Base-by-base conservation (phyloP, 345 rosid genomes). In the Sisymbrium altissimum region DNA sequence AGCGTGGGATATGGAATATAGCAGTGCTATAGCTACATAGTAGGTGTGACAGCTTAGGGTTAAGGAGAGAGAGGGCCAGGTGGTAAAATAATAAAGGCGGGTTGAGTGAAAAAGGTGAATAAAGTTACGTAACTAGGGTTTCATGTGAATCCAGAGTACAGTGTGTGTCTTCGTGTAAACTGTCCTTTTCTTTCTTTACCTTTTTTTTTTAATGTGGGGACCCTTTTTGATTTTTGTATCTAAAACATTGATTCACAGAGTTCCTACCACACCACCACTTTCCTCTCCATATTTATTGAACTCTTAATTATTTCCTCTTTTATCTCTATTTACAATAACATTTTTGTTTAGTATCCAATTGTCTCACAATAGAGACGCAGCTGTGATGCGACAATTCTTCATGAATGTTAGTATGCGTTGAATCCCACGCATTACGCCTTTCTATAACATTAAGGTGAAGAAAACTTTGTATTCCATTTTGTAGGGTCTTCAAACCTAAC, bases 151-250 rank as follows among this genome's bases (percentile, higher is more conserved):
- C 14, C 21, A 41, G 56, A 43, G 74, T 61, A 68, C 74, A 75
- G 70, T 75, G 19, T 33, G 40, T 41, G 50, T 68, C 79, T 75
- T 75, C 79, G 79, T 75, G 79, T 75, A 62, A 75, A 61, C 79
- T 75, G 79, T 75, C 79, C 64, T 75, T 75, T 36, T 75, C 74
- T 61, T 43, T 38, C 33, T 74, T 55, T 66, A 14, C 60, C 9
- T 7, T n/a, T 55, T 36, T 11, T 25, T 30, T 4, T 66, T 0
- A 0, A 6, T 62, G 70, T 62, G 65, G 70, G 79, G 79, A 60
- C 73, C 69, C 57, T 66, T 64, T n/a, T 52, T 36, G 21, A 25
- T 21, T 30, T 46, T 23, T 49, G 18, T 21, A 15, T 29, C 19
- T 54, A 25, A n/a, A n/a, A 40, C 70, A 68, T 75, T 75, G 64